These are phyloP conservation scores for Rhodotorula sphaerocarpa DNA, from an alignment of 768 basidiomycete species.

Conservation along the genomic window DNA sequence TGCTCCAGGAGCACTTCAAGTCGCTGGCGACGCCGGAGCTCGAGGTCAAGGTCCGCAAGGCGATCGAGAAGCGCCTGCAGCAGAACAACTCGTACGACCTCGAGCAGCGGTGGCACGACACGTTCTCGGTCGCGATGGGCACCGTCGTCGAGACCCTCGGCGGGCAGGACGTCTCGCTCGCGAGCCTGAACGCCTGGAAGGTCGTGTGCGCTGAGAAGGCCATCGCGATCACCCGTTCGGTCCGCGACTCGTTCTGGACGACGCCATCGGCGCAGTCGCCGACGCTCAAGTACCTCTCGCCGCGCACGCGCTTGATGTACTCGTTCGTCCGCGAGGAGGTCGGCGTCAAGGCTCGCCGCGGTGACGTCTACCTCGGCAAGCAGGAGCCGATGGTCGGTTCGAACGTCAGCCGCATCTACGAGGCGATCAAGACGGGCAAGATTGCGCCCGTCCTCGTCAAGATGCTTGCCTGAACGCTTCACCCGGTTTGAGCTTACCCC, in stretches of 20 bases:
- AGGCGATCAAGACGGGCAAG: slow-evolving; percentile 42
- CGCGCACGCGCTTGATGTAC: slow-evolving; percentile 60
- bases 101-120: slow-evolving; percentile 58
- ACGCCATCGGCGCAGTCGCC: slow-evolving; percentile 50
- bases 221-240: slow-evolving; percentile 50
- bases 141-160: slow-evolving; percentile 54
- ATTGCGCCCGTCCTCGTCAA: slow-evolving; percentile 24
- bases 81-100: slow-evolving; percentile 65
- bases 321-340: slow-evolving; percentile 64
- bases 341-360: slow-evolving; percentile 60
- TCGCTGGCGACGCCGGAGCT: slow-evolving; percentile 41
- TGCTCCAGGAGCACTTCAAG: slow-evolving; percentile 48
- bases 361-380: slow-evolving; percentile 49
- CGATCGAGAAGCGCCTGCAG: slow-evolving; percentile 50
- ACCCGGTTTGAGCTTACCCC: no score
- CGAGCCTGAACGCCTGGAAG: slow-evolving; percentile 27
- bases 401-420: slow-evolving; percentile 65
- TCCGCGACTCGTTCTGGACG: slow-evolving; percentile 47
- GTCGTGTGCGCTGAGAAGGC: slow-evolving; percentile 53
- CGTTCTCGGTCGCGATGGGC: slow-evolving; percentile 57
- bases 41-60: slow-evolving; percentile 36
- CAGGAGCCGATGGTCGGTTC: slow-evolving; percentile 54
- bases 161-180: slow-evolving; percentile 38
- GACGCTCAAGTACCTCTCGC: slow-evolving; percentile 59
- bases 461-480: no score